Evolutionary conservation across 768 basidiomycete species (phyloP).

Genomic region (Tylopilus rubrobrunneus): DNA sequence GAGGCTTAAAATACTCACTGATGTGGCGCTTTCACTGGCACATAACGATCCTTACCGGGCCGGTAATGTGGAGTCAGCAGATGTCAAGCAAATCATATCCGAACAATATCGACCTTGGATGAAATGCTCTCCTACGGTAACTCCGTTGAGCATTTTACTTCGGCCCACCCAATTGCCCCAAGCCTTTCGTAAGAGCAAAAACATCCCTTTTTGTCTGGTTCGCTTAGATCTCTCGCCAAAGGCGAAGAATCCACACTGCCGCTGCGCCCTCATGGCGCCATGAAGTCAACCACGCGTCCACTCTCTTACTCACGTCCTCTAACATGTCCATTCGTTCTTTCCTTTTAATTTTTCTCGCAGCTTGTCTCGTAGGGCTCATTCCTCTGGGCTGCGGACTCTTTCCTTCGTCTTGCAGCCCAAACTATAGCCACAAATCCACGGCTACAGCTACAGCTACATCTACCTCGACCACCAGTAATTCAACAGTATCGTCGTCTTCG

Average conservation of each 20-base stretch:
- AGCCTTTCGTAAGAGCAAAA: not conserved
- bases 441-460: too few relatives aligned
- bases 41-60: not conserved
- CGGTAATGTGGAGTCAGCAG: not conserved
- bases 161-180: not conserved
- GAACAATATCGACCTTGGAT: not conserved
- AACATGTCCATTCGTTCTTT: not conserved
- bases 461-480: too few relatives aligned
- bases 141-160: not conserved
- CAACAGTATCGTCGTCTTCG: too few relatives aligned
- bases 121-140: not conserved
- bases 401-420: not conserved
- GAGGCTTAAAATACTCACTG: not conserved
- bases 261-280: not conserved
- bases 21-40: not conserved
- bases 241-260: not conserved
- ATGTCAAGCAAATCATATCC: not conserved
- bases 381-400: slow-evolving; percentile 7
- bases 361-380: slow-evolving; percentile 10
- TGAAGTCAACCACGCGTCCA: not conserved
- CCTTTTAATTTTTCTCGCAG: not conserved
- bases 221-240: not conserved
- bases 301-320: not conserved
- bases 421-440: not conserved
- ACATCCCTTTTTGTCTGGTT: not conserved